Evolutionary conservation across 2,329 filamentous ascomycete genomes (phyloP).

Genomic region (Cryphonectria carpinicola): DNA sequence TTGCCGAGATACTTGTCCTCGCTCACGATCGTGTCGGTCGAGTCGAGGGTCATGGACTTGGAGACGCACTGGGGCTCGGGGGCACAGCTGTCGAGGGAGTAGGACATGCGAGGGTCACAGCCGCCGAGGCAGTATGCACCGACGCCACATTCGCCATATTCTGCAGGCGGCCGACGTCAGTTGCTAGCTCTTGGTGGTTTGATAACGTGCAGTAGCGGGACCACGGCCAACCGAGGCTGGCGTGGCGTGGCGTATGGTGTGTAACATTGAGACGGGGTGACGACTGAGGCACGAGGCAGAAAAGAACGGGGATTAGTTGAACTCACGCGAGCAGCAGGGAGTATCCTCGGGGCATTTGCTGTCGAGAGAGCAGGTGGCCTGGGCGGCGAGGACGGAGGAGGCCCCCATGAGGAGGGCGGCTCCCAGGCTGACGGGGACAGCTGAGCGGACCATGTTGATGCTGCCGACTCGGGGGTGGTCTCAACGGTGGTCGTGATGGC

Average conservation of each 20-base stretch:
- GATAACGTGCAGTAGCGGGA: conserved; percentile 5
- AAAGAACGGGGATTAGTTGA: background rate
- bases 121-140: conserved; percentile 96
- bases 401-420: conserved; percentile 44
- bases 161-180: conserved; percentile 49
- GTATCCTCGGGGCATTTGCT: conserved; percentile 70
- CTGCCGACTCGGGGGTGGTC: background rate
- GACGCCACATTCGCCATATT: conserved; percentile 90
- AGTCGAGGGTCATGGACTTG: conserved; percentile 73
- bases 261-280: conserved; percentile 1
- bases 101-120: conserved; percentile 87
- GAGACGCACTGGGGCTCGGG: conserved; percentile 82
- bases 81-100: conserved; percentile 80
- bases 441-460: conserved; percentile 36
- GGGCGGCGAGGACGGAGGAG: conserved; percentile 41
- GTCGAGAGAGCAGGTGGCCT: conserved; percentile 49
- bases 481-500: background rate
- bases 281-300: background rate
- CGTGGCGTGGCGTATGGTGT: background rate
- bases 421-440: conserved; percentile 38
- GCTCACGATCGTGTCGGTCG: conserved; percentile 68
- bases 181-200: conserved; percentile 11
- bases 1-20: conserved; percentile 89
- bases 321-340: conserved; percentile 83
- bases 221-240: background rate